Evolutionary conservation across 2,329 filamentous ascomycete genomes (phyloP), one percentile per base, ranked within the genome.

Genomic region (Fusarium annulatum): DNA sequence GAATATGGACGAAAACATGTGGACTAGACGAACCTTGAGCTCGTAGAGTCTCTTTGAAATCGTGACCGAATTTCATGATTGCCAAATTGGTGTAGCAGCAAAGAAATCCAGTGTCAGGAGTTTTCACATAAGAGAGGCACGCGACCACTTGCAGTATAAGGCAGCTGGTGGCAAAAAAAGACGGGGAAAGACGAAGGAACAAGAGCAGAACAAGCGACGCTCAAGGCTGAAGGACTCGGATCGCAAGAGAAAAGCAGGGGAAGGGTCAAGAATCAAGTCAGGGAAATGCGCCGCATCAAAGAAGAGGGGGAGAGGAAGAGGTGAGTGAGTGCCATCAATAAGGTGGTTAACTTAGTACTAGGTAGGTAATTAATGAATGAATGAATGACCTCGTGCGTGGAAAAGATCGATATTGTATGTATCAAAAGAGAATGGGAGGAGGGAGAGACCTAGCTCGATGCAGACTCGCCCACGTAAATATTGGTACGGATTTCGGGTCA

Each of bases 31-130:
- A 55, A 86, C 86, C 84, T 81, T 94, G 92, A 73, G 86, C 88
- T 71, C 89, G 86, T 70, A 97, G 87, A 56, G 88, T 88, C 76
- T 92, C 88, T 79, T 91, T 90, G 80, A 94, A 96, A 78, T 91
- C 89, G 80, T 93, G 93, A 34, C 91, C 94, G 82, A 97, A 97
- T 86, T 97, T 97, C 94, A 97, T 97, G 61, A 73, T 36, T 64
- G 51, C 49, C 71, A 69, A 59, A 71, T 57, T 52, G 61, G 59
- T 68, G 45, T 36, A 53, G 38, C 43, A 26, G n/a, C 42, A 60
- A 56, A 55, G 46, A 61, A 55, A 52, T 36, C 59, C 51, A 63
- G 53, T 62, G 34, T 66, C 45, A 68, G 49, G 39, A 63, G 57
- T 56, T 46, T 55, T 68, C 43, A 61, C 71, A 70, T 73, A 57